Conservation (phyloP, 164 flowering plant species). For the Cinnamomum chago region DNA sequence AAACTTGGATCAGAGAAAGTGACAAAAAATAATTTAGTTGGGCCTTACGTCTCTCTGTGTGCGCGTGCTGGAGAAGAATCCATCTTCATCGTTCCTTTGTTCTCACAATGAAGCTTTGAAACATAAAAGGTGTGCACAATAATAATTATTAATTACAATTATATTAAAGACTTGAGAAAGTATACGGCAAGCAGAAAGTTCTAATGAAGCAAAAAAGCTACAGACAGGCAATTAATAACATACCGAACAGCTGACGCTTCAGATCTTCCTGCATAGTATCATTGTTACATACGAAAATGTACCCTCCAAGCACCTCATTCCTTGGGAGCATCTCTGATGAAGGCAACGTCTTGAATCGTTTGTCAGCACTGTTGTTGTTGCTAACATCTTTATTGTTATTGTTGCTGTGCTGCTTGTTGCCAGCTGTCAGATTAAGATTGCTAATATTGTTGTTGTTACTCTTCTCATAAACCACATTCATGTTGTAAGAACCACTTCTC, state of each 20-base stretch:
- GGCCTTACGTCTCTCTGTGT: too few relatives aligned
- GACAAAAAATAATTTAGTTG: too few relatives aligned
- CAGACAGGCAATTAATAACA: not conserved
- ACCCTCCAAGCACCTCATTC: slow-evolving; percentile 92
- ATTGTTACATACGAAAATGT: slow-evolving; percentile 97
- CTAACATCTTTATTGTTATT: slow-evolving; percentile 21
- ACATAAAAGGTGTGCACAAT: too few relatives aligned
- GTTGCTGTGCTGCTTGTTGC: slow-evolving; percentile 46
- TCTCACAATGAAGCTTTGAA: too few relatives aligned
- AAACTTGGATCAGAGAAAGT: too few relatives aligned
- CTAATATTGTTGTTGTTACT: slow-evolving; percentile 23
- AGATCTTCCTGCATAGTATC: slow-evolving; percentile 95
- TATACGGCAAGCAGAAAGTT: too few relatives aligned
- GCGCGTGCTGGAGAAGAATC: too few relatives aligned
- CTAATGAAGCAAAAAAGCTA: too few relatives aligned
- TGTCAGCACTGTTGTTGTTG: slow-evolving; percentile 47
- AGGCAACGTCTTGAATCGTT: slow-evolving; percentile 95
- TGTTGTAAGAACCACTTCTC: slow-evolving; percentile 32
- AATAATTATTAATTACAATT: too few relatives aligned
- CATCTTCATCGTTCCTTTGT: too few relatives aligned
- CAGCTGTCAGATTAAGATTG: slow-evolving; percentile 31
- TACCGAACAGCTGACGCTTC: slow-evolving; percentile 93
- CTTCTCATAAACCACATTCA: slow-evolving; percentile 45
- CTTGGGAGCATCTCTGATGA: slow-evolving; percentile 88
- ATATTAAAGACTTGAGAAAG: too few relatives aligned